These are phyloP conservation scores for Rhodamnia rubescens DNA, from an alignment of 345 rosid genomes.

Conservation along the genomic window DNA sequence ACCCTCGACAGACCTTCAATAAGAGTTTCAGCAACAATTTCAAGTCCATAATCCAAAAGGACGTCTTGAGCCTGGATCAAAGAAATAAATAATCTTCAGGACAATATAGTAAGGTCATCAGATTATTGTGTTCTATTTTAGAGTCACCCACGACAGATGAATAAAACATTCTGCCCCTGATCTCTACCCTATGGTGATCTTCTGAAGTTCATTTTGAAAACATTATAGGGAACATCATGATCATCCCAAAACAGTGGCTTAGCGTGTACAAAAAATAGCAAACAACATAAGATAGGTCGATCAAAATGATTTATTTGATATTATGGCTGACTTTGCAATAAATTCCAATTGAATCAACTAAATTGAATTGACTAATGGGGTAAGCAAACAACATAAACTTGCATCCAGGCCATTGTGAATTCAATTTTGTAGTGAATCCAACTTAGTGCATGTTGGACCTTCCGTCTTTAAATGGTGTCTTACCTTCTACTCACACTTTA, in stretches of 20 bases:
- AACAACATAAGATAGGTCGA: background rate
- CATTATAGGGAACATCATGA: background rate
- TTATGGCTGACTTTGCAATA: too few species aligned
- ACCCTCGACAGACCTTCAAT: conserved; percentile 89
- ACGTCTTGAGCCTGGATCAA: conserved; percentile 57
- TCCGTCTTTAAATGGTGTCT: background rate
- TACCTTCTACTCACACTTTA: background rate
- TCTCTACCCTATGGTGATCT: background rate
- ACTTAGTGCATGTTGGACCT: background rate
- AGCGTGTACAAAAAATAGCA: background rate
- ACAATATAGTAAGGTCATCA: background rate
- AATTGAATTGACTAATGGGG: too few species aligned
- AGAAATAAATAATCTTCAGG: background rate
- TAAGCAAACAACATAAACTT: background rate
- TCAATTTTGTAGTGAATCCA: background rate
- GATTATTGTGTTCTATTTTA: background rate
- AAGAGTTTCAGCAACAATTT: conserved; percentile 82
- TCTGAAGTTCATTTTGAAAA: background rate
- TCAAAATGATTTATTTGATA: too few species aligned
- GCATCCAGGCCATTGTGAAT: background rate
- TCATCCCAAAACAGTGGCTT: background rate
- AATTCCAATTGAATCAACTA: too few species aligned
- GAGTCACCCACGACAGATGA: background rate
- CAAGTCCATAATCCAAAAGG: conserved; percentile 73
- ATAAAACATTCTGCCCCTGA: background rate